These are phyloP conservation scores for Baudoinia panamericana DNA, from an alignment of 495 filamentous ascomycete species.

Conservation along the genomic window DNA sequence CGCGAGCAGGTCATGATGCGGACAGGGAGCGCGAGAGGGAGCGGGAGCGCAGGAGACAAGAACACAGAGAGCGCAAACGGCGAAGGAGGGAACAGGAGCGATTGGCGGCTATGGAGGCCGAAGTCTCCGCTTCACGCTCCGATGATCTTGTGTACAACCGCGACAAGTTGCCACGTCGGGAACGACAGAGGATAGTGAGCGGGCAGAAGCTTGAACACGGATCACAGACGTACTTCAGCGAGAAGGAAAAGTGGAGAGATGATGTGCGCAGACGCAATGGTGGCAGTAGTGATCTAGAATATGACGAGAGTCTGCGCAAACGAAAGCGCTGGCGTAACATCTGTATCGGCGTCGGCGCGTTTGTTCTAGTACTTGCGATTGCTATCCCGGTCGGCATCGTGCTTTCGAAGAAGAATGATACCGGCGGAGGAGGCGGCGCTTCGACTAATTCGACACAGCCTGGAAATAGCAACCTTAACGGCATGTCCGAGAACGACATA, in stretches of 20 bases:
- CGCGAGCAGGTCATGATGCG: conserved; percentile 26
- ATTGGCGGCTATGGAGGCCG: conserved; percentile 14
- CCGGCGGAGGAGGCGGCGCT: conserved; percentile 10
- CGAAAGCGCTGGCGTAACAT: conserved; percentile 25
- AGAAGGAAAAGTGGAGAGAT: conserved; percentile 24
- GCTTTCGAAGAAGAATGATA: conserved; percentile 49
- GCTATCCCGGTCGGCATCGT: conserved; percentile 63
- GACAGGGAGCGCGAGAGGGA: conserved; percentile 24
- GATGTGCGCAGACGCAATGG: conserved; percentile 24
- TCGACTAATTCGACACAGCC: conserved; percentile 29
- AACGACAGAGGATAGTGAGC: conserved; percentile 26
- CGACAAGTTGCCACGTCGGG: conserved; percentile 13
- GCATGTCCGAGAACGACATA: conserved; percentile 47
- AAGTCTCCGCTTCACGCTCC: neutral
- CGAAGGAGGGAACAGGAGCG: conserved; percentile 25
- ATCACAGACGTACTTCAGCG: conserved; percentile 17
- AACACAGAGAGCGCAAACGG: conserved; percentile 19
- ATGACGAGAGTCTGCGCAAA: conserved; percentile 24
- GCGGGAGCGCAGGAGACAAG: conserved; percentile 23
- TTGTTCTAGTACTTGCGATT: conserved; percentile 55
- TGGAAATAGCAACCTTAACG: conserved; percentile 44
- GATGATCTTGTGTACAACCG: conserved; percentile 12
- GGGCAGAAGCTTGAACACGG: conserved; percentile 30
- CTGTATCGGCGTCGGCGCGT: conserved; percentile 39
- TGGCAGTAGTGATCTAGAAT: conserved; percentile 17